Base-by-base conservation (phyloP, 805 yeast genomes). In the Ogataea pignaliae region DNA sequence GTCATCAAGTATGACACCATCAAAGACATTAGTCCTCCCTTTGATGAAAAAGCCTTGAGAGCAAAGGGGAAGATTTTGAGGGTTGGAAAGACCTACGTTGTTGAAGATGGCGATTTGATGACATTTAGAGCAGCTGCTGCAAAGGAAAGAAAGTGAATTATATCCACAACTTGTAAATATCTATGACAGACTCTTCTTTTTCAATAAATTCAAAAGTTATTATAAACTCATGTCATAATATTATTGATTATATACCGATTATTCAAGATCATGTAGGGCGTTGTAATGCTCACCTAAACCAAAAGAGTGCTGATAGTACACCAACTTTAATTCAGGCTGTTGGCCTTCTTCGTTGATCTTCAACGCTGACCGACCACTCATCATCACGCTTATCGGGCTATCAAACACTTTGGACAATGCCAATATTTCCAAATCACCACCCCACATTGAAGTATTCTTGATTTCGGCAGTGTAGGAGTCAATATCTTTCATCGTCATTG, bases 211-310 rank as follows among this genome's bases (percentile, higher is more conserved):
- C 26, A 21, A 21, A 21, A 21, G 26, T 21, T 21, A 21, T 7
- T 21, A 21, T 21, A 21, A 7, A 21, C 26, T 21, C 26, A 21
- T 21, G 7, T 5, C 4, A 21, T 7, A 21, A 4, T 21, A 21
- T 5, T 21, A 21, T 21, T 21, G 7, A 5, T 21, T 21, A 35
- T 32, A 39, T 21, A 37, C 16, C 10, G 34, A 21, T 41, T n/a
- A 29, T 21, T 34, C 38, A 10, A 18, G 29, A 52, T 64, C 70
- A 42, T 61, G 61, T 50, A 84, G 59, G 2, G 97, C 88, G 61
- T 91, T 91, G 65, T 91, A 91, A 67, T 91, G 99, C 66, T 90
- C 98, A 26, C 99, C 99, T 18, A 91, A 73, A 0, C 97, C 93
- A 61, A 79, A 91, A 13, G 80, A 77, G 59, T 89, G 93, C 62